phyloP scores from a whole-genome alignment of 2,329 filamentous ascomycete species.

The Coniosporium tulheliwenetii region DNA sequence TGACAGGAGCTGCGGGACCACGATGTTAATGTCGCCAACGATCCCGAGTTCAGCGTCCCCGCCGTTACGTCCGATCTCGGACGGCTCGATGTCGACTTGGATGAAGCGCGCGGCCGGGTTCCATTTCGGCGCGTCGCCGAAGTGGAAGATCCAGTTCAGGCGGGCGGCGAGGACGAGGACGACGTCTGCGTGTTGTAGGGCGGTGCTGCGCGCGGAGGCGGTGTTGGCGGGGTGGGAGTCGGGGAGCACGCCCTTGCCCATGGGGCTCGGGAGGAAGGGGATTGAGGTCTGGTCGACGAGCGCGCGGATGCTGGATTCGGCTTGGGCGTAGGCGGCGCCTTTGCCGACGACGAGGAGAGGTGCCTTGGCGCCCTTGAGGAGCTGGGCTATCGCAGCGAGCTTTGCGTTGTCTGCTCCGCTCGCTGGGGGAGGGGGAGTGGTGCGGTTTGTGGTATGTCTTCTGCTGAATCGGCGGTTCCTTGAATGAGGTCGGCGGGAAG shows the following conservation, averaged over 20 bases:
- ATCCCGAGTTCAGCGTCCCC: constrained; percentile 32
- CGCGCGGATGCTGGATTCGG: constrained; percentile 28
- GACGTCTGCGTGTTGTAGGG: constrained; percentile 37
- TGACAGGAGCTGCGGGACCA: constrained; percentile 29
- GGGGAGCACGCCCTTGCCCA: constrained; percentile 42
- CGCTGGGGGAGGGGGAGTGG: constrained; percentile 23
- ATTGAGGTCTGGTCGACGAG: constrained; percentile 32
- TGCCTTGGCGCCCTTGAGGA: constrained; percentile 32
- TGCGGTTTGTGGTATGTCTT: constrained; percentile 6
- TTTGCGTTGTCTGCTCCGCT: constrained; percentile 28
- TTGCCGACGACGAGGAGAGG: constrained; percentile 40
- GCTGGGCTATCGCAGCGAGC: constrained; percentile 23
- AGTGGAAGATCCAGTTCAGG: constrained; percentile 44
- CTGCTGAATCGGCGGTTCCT: constrained; percentile 13
- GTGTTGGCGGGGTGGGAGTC: constrained; percentile 37
- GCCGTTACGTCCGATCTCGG: constrained; percentile 38
- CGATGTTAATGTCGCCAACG: constrained; percentile 34
- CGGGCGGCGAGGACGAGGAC: constrained; percentile 38
- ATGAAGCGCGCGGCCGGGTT: constrained; percentile 33
- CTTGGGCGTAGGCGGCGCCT: constrained; percentile 37
- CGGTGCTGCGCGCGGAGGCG: constrained; percentile 37
- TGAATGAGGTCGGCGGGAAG: constrained; percentile 41
- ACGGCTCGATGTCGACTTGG: constrained; percentile 37
- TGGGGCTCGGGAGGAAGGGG: constrained; percentile 41
- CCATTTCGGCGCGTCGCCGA: constrained; percentile 39